Evolutionary conservation across 768 basidiomycete genomes (phyloP), one percentile per base, ranked within the genome.

Genomic region (Calocybe indica): DNA sequence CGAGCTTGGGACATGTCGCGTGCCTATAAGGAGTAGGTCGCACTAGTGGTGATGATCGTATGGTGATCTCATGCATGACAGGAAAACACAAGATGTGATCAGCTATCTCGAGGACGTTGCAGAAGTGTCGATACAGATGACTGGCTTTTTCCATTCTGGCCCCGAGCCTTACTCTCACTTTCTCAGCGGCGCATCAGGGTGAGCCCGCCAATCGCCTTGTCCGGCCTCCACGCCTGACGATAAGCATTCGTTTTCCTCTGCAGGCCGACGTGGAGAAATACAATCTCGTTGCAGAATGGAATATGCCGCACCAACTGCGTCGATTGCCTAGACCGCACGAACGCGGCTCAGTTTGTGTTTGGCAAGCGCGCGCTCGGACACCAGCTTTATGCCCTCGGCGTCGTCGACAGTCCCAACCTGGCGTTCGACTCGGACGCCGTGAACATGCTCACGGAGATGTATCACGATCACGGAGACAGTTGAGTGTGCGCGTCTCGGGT

Each of bases 371-470:
- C 89, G 0, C 71, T 99, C 12, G 94, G 93, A 0, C 93, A 97
- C 63, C 96, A 99, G 61, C 74, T 99, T 6, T 91, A 95, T 62
- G 94, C 93, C 0, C 80, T 99, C 3, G 96, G 96, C 0, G 76
- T 98, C 11, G 83, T 96, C 6, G 82, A 85, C 13, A 82, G 72
- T 48, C 93, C 95, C 0, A 83, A 92, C 58, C 71, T 99, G 34
- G 79, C 83, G 0, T 95, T 95, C 59, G 92, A 95, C 58, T 92
- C 88, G 7, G 94, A 95, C 62, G 93, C 92, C 1, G 88, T 94
- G 36, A 92, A 94, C 62, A 93, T 98, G 81, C 60, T 99, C 55
- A 98, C 93, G 3, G 92, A 96, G 68, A 97, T 99, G 93, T 97
- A 94, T 63, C 92, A 95, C 61, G 92, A 96, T 62, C 93, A 96